Evolutionary conservation across 768 basidiomycete genomes (phyloP).

Genomic region (Pisolithus albus): DNA sequence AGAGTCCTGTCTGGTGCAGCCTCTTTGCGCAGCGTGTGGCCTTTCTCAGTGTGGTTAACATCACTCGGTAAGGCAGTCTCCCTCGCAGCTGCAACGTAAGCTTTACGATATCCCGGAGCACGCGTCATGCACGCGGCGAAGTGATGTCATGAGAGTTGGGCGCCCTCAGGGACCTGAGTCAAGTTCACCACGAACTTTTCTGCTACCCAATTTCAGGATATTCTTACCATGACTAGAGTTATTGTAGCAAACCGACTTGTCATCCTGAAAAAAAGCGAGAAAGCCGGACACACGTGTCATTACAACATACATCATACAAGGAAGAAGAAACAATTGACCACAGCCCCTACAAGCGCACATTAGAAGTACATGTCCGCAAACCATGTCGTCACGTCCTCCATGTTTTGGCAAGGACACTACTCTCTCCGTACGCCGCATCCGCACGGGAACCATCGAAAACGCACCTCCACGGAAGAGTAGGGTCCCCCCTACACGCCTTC

Average conservation of each 20-base stretch:
- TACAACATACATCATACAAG: conserved; percentile 9
- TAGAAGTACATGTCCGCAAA: conserved; percentile 18
- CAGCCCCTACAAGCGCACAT: conserved; percentile 12
- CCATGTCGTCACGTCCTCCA: conserved; percentile 26
- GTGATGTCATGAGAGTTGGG: neutral
- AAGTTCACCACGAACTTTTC: no score
- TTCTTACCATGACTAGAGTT: neutral
- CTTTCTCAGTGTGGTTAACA: neutral
- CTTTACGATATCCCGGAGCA: conserved; percentile 24
- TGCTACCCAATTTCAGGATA: no score
- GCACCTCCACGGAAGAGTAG: conserved; percentile 12
- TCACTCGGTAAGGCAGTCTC: conserved; percentile 3
- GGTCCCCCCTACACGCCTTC: conserved; percentile 24
- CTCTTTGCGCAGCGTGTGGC: neutral
- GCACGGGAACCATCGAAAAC: conserved; percentile 25
- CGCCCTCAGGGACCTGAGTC: no score
- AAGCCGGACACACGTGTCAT: conserved; percentile 6
- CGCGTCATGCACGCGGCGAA: conserved; percentile 21
- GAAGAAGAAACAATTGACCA: conserved; percentile 2
- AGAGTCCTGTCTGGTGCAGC: no score
- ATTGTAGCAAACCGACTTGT: neutral
- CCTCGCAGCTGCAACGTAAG: conserved; percentile 15
- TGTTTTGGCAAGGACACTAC: conserved; percentile 25
- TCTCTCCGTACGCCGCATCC: conserved; percentile 23
- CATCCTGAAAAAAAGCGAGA: conserved; percentile 1